Evolutionary conservation across 2,329 filamentous ascomycete species (phyloP).

Genomic region (Anisogramma anomala): DNA sequence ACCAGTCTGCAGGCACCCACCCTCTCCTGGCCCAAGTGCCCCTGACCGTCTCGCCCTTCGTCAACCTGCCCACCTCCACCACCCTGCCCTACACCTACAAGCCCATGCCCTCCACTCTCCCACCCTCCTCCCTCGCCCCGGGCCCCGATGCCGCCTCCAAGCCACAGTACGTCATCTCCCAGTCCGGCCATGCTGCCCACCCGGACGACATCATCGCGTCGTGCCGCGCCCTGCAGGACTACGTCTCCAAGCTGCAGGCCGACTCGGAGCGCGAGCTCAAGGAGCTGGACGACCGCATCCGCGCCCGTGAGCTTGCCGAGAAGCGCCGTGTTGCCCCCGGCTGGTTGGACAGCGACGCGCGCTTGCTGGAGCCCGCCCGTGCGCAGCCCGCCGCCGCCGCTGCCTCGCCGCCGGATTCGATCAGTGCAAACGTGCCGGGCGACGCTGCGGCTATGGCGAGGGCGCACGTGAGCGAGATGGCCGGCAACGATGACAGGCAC

Average conservation of each 20-base stretch:
- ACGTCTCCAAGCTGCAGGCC: slow-evolving; percentile 57
- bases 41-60: slow-evolving; percentile 86
- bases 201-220: slow-evolving; percentile 76
- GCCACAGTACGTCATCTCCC: slow-evolving; percentile 64
- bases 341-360: slow-evolving; percentile 65
- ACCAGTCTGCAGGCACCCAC: slow-evolving; percentile 54
- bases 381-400: slow-evolving; percentile 39
- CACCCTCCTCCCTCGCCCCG: slow-evolving; percentile 44
- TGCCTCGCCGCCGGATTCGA: slow-evolving; percentile 33
- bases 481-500: slow-evolving; percentile 33
- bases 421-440: not conserved
- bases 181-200: slow-evolving; percentile 70
- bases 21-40: slow-evolving; percentile 85
- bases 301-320: slow-evolving; percentile 59
- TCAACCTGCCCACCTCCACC: slow-evolving; percentile 77
- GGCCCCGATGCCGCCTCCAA: slow-evolving; percentile 29
- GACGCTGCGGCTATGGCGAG: slow-evolving; percentile 28
- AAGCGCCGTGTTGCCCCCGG: slow-evolving; percentile 70
- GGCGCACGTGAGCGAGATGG: slow-evolving; percentile 26
- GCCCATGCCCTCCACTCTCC: slow-evolving; percentile 74
- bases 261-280: slow-evolving; percentile 57
- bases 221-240: slow-evolving; percentile 64
- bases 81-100: slow-evolving; percentile 96
- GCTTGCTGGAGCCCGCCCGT: slow-evolving; percentile 59
- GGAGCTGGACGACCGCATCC: slow-evolving; percentile 57